A percentile compares a stretch with the other conserved stretches of the same genome.
Conservation (phyloP, 352 stramenopile genomes). For the Thalassiosira mediterranea region DNA sequence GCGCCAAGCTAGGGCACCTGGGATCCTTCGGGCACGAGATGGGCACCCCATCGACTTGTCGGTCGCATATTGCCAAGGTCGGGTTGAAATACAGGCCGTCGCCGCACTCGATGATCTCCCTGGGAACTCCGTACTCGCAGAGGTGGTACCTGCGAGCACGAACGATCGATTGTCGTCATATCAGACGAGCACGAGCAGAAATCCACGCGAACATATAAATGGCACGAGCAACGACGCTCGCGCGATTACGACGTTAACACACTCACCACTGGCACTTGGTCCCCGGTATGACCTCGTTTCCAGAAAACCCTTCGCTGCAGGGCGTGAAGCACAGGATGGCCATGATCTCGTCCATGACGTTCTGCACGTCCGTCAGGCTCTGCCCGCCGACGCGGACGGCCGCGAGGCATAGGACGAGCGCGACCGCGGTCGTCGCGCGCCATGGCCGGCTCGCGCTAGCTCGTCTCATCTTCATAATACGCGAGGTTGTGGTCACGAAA, state of each 20-base stretch:
- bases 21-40: no score
- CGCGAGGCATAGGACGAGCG: no score
- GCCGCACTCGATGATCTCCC: background rate
- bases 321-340: slow-evolving; percentile 7
- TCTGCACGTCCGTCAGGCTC: background rate
- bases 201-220: no score
- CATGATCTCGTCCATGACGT: background rate
- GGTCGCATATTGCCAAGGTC: background rate
- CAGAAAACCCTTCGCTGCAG: slow-evolving; percentile 1
- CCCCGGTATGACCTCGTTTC: slow-evolving; percentile 9
- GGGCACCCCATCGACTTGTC: no score
- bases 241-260: no score
- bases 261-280: background rate
- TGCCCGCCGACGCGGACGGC: background rate
- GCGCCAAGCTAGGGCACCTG: background rate
- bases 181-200: background rate
- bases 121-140: background rate
- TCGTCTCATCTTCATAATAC: no score
- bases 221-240: no score
- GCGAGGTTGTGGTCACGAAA: no score
- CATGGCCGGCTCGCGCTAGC: no score
- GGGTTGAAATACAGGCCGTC: background rate
- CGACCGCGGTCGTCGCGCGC: no score
- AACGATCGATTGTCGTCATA: background rate
- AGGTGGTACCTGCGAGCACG: no score